Conservation (phyloP, 176 grass and related monocot genomes). For the Juncus effusus region DNA sequence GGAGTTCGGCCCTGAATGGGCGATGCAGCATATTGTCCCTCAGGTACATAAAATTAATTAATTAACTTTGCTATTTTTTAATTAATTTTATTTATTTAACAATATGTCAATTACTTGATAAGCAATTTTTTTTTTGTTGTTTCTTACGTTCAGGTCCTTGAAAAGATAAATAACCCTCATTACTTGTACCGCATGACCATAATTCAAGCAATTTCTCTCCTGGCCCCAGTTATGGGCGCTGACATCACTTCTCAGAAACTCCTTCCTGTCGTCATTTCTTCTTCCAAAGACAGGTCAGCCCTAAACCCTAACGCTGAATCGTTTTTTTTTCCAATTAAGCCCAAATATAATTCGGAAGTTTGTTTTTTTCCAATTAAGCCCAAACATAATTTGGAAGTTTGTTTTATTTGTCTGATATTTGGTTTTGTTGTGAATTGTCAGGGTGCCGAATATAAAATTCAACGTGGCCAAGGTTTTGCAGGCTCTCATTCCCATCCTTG, state of each 20-base stretch:
- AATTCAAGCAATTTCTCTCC: conserved; percentile 65
- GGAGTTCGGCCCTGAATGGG: conserved; percentile 94
- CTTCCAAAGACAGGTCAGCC: conserved; percentile 82
- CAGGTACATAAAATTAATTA: conserved; percentile 39
- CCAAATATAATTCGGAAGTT: background rate
- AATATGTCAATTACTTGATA: background rate
- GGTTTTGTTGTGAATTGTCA: conserved; percentile 19
- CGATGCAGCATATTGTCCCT: conserved; percentile 90
- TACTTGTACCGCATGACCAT: conserved; percentile 92
- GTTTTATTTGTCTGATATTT: background rate
- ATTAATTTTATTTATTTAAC: background rate
- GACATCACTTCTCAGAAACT: conserved; percentile 85
- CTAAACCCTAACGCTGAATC: background rate
- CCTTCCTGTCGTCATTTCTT: conserved; percentile 67
- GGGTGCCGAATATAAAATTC: conserved; percentile 97
- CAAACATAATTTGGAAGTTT: background rate
- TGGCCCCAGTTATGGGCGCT: conserved; percentile 82
- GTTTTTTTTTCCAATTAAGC: conserved; percentile 12
- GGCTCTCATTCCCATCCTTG: conserved; percentile 63
- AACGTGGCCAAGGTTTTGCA: conserved; percentile 88
- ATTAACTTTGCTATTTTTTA: background rate
- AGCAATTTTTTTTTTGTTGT: background rate
- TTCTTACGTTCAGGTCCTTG: conserved; percentile 55
- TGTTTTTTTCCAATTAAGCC: background rate
- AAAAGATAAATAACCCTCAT: conserved; percentile 90